These are phyloP conservation scores for Bacidia gigantensis DNA, from an alignment of 495 filamentous ascomycete species.

Conservation along the genomic window DNA sequence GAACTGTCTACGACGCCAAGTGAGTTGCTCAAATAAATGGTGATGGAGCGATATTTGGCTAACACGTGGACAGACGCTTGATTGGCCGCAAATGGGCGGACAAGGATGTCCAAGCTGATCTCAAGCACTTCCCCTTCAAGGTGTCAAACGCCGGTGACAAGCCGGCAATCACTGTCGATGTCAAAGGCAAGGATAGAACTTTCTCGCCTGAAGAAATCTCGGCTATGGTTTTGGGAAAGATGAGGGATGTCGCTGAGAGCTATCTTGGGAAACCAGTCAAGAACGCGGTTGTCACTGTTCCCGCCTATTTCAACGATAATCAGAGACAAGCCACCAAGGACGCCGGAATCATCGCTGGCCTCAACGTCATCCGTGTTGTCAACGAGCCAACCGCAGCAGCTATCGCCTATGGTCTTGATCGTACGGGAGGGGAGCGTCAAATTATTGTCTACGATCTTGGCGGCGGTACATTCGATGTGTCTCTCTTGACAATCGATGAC, in stretches of 20 bases:
- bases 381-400: constrained; percentile 87
- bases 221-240: constrained; percentile 80
- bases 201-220: constrained; percentile 83
- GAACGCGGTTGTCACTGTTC: constrained; percentile 94
- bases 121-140: constrained; percentile 88
- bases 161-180: constrained; percentile 64
- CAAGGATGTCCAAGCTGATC: constrained; percentile 69
- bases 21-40: constrained; percentile 34
- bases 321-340: constrained; percentile 97
- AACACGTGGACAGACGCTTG: constrained; percentile 45
- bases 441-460: constrained; percentile 97
- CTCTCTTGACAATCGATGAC: constrained; percentile 88
- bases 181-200: constrained; percentile 56
- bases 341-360: constrained; percentile 82
- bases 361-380: constrained; percentile 95
- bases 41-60: constrained; percentile 4
- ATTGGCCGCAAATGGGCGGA: constrained; percentile 83
- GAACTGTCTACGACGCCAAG: constrained; percentile 91
- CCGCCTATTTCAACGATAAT: constrained; percentile 99
- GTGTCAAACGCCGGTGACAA: constrained; percentile 71
- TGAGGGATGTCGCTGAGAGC: constrained; percentile 93
- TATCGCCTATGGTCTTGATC: constrained; percentile 66
- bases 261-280: constrained; percentile 92
- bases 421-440: constrained; percentile 73
- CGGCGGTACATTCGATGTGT: constrained; percentile 99